phyloP scores from a whole-genome alignment of 495 filamentous ascomycete species.

The Lophiotrema nucula region DNA sequence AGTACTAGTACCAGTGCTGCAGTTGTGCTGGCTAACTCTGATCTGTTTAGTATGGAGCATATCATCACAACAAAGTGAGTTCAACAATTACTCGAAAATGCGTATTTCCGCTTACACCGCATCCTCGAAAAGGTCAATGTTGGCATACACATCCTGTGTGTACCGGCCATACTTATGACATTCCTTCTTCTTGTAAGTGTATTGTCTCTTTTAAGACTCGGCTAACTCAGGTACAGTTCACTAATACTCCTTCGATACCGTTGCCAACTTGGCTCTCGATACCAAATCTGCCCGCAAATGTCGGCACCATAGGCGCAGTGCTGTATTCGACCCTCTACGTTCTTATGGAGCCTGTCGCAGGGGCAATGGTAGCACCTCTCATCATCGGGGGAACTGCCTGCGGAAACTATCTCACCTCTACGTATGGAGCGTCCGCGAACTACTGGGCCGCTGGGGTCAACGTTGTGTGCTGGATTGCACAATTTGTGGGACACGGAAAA shows the following conservation, averaged over 20 bases:
- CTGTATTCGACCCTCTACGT: constrained; percentile 79
- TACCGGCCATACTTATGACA: constrained; percentile 79
- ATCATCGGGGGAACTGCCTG: constrained; percentile 70
- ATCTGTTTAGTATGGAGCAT: constrained; percentile 80
- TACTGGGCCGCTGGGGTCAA: constrained; percentile 68
- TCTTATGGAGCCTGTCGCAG: constrained; percentile 90
- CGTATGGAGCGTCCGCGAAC: constrained; percentile 65
- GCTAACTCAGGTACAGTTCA: no score
- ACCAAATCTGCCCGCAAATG: constrained; percentile 75
- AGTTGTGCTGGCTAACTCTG: constrained; percentile 29
- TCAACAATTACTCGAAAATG: background rate
- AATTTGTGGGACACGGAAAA: constrained; percentile 88
- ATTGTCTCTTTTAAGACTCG: no score
- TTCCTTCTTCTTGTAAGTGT: constrained; percentile 72
- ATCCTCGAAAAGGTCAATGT: constrained; percentile 63
- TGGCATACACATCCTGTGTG: constrained; percentile 84
- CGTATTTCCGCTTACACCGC: constrained; percentile 7
- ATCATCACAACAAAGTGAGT: constrained; percentile 78
- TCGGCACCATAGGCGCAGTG: constrained; percentile 71
- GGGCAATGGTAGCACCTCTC: constrained; percentile 67
- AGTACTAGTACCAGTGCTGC: constrained; percentile 37
- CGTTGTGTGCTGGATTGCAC: constrained; percentile 74
- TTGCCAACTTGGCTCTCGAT: constrained; percentile 68
- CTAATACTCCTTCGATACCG: constrained; percentile 71
- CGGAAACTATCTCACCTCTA: constrained; percentile 68